Evolutionary conservation across 306 rosid species (phyloP), one percentile per base, ranked within the genome.

Genomic region (Macrotyloma uniflorum): DNA sequence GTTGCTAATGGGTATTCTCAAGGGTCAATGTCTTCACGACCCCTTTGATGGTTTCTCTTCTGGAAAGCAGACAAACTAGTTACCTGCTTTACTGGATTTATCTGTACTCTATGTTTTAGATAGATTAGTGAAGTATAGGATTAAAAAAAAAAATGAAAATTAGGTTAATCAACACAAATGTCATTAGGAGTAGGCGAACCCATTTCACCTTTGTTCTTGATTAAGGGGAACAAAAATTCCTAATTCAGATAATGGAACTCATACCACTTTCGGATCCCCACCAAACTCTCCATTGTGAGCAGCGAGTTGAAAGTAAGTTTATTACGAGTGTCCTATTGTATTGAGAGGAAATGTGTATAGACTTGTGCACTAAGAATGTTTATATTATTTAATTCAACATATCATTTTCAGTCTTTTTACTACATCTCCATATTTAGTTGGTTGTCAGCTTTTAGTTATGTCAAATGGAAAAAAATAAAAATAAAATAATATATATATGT

Each of bases 1-100:
- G 78, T 84, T 32, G 78, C 86, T 11, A 93, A 95, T 83, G 99
- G 98, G 58, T 90, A 81, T 81, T 58, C 93, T 22, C 96, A 90
- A 82, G 96, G 98, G 58, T 86, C 89, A 79, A 76, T 83, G 49
- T 80, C 84, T 58, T 88, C 97, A 49, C 84, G 91, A 50, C 85
- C 83, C 58, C 81, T 91, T 85, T 94, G 85, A 90, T 87, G 71
- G 58, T 78, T 83, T 79, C 77, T 51, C 65, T 70, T 49, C 58
- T 72, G 68, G 80, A 79, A 24, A 46, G 77, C 28, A n/a, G 73
- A 19, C 58, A 53, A 59, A 12, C 74, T 63, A 75, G 77, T 75
- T 74, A 30, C 76, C 50, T 59, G 70, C 36, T 54, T 57, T 70
- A 79, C 65, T 67, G 74, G 79, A 65, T 55, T 79, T 71, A 42